phyloP scores from a whole-genome alignment of 768 basidiomycete genomes.

The Calvatia gigantea region DNA sequence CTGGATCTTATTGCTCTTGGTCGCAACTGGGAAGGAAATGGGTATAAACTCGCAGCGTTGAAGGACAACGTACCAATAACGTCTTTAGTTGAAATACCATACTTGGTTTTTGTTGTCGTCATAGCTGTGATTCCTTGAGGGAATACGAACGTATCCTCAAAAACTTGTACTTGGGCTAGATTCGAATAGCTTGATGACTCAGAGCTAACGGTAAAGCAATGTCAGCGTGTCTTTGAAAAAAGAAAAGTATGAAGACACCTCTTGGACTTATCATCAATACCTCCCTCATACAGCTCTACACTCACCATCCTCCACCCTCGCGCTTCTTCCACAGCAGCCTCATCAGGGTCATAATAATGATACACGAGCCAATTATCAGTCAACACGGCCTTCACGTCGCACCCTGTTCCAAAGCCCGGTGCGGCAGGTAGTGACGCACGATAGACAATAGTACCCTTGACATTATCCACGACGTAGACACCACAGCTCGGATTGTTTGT shows the following conservation, averaged over 20 bases:
- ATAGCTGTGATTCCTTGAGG: slow-evolving; percentile 69
- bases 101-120: slow-evolving; percentile 77
- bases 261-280: slow-evolving; percentile 61
- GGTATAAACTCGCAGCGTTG: background rate
- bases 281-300: slow-evolving; percentile 89
- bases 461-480: slow-evolving; percentile 75
- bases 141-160: slow-evolving; percentile 39
- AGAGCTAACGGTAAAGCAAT: slow-evolving; percentile 26
- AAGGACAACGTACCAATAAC: slow-evolving; percentile 61
- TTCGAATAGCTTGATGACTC: slow-evolving; percentile 46
- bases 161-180: slow-evolving; percentile 64
- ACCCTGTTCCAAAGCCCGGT: slow-evolving; percentile 29
- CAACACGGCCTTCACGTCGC: slow-evolving; percentile 67
- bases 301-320: slow-evolving; percentile 75
- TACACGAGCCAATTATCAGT: slow-evolving; percentile 94
- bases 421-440: slow-evolving; percentile 50
- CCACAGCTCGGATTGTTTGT: slow-evolving; percentile 39
- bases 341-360: slow-evolving; percentile 70
- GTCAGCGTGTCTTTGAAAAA: no score
- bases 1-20: slow-evolving; percentile 66
- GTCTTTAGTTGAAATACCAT: slow-evolving; percentile 84
- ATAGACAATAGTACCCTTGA: slow-evolving; percentile 77
- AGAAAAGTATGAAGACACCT: slow-evolving; percentile 67
- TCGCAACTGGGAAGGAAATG: slow-evolving; percentile 57
- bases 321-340: slow-evolving; percentile 38